These are phyloP conservation scores for Groenewaldozyma tartarivorans DNA, from an alignment of 805 yeast genomes.

Conservation along the genomic window DNA sequence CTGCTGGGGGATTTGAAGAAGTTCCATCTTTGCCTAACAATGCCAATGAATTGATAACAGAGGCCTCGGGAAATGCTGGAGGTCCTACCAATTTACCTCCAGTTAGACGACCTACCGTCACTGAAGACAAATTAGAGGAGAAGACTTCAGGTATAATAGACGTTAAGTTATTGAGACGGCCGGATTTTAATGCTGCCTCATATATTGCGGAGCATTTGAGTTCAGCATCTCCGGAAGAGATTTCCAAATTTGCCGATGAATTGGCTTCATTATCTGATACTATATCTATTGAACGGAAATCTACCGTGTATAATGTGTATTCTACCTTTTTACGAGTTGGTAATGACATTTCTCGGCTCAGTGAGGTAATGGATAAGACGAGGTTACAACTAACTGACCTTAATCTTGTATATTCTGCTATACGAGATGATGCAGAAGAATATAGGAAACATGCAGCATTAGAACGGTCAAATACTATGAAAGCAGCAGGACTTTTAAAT, in stretches of 20 bases:
- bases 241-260: conserved; percentile 57
- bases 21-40: conserved; percentile 76
- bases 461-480: conserved; percentile 12
- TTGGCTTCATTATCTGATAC: conserved; percentile 36
- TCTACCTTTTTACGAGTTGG: conserved; percentile 25
- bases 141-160: background rate
- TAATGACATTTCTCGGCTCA: conserved; percentile 52
- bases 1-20: conserved; percentile 65
- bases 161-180: conserved; percentile 7
- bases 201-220: conserved; percentile 44
- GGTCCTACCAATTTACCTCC: background rate
- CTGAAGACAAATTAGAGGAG: background rate
- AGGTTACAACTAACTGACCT: conserved; percentile 53
- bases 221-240: conserved; percentile 61
- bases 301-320: conserved; percentile 22
- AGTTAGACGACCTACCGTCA: background rate
- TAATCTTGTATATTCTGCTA: conserved; percentile 47
- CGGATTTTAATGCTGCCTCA: conserved; percentile 36
- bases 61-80: conserved; percentile 4
- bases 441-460: conserved; percentile 3
- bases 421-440: conserved; percentile 53
- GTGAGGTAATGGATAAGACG: conserved; percentile 51
- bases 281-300: conserved; percentile 15
- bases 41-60: conserved; percentile 44
- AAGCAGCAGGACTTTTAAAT: background rate